Percentiles rank a stretch among this genome's conserved stretches.
phyloP scores from a whole-genome alignment of 768 basidiomycete genomes.

The Phlebiopsis gigantea region DNA sequence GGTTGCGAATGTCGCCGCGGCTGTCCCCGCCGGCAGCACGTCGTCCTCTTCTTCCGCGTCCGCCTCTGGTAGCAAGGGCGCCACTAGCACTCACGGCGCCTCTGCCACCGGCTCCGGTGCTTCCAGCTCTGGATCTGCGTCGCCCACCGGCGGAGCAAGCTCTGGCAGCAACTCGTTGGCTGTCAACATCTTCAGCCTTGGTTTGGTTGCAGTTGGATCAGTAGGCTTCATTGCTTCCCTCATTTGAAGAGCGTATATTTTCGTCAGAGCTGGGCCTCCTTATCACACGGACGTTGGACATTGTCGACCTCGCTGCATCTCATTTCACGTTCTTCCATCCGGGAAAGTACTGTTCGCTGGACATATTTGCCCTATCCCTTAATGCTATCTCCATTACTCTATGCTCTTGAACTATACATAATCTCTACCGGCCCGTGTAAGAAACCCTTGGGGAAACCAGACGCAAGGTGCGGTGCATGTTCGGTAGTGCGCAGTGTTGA shows the following conservation, averaged over 20 bases:
- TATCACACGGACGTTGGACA: not conserved
- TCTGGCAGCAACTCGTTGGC: not conserved
- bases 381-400: too few species aligned
- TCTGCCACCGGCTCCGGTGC: not conserved
- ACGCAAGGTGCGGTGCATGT: too few species aligned
- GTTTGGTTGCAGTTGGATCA: not conserved
- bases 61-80: not conserved
- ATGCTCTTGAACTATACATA: too few species aligned
- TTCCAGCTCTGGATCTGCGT: not conserved
- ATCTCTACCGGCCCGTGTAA: too few species aligned
- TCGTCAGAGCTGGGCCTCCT: not conserved
- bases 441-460: too few species aligned
- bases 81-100: not conserved
- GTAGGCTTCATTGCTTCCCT: constrained; percentile 1
- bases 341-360: not conserved
- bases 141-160: not conserved
- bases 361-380: not conserved
- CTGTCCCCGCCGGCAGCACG: constrained; percentile 20
- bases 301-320: not conserved
- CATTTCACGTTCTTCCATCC: not conserved
- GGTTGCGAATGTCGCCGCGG: constrained; percentile 40
- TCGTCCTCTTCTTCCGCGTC: constrained; percentile 1
- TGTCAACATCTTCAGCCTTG: constrained; percentile 1
- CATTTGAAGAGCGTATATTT: not conserved
- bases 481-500: too few species aligned